Base-by-base conservation (phyloP, 2,329 filamentous ascomycete genomes). In the Davidsoniella neocaledoniae region DNA sequence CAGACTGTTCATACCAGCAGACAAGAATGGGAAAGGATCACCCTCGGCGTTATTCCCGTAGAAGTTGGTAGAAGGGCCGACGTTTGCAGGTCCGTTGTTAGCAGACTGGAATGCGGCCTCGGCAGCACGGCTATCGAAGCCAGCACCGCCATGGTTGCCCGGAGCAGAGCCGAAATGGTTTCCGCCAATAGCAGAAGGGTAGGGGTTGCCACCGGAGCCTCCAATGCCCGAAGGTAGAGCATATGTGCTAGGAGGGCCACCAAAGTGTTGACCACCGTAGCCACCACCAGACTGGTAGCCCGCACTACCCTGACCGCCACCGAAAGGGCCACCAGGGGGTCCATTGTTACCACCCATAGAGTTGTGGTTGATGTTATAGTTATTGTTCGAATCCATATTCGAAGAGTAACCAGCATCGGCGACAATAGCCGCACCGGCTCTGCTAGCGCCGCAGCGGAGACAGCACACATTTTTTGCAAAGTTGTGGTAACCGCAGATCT, bases 381-480 rank as follows among this genome's bases (percentile, higher is more conserved):
- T 81, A 26, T 84, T 83, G 1, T 83, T 77, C 45, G 83, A 79
- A 55, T 94, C 87, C 83, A 95, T 94, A 17, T 85, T 81, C 9
- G 86, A 88, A 12, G 86, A 83, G 66, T 91, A 94, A 41, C 85
- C 86, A 38, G 87, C 90, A 64, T 96, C 91, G 26, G 90, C 90
- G 52, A 96, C 86, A 46, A 98, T 85, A 14, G 90, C 88, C 53
- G 91, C 91, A 55, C 85, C 86, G 54, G 90, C 90, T 58, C 91
- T 86, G 64, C 87, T 93, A 48, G 90, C 91, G 63, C 91, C 91
- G 62, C 91, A 98, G 53, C 91, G 85, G 55, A 98, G 77, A 66
- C 91, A 98, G 67, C 86, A 94, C 52, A 96, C 90, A 60, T 98
- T 98, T 77, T 98, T 98, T 54, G 91, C 91, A 63, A 98, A 98